Evolutionary conservation across 1,284 basidiomycete species (phyloP).

Genomic region (Anthracocystis setariae): DNA sequence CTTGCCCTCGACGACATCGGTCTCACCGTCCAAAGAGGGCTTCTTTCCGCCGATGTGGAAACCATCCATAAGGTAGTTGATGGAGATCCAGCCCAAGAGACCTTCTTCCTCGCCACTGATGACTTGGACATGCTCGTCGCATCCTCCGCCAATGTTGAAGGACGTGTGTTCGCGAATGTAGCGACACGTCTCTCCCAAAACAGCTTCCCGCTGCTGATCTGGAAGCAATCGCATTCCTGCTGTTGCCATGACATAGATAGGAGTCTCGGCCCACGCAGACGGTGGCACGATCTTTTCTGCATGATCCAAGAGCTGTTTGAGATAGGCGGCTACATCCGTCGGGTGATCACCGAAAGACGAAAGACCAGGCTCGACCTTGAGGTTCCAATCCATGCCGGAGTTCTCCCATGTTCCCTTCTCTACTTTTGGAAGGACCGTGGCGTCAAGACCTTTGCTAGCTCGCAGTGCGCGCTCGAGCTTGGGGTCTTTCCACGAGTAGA

Average conservation of each 20-base stretch:
- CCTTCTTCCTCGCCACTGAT: constrained; percentile 99
- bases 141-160: constrained; percentile 74
- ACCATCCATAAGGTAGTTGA: constrained; percentile 99
- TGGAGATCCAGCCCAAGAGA: constrained; percentile 94
- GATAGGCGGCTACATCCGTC: constrained; percentile 78
- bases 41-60: constrained; percentile 72
- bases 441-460: constrained; percentile 52
- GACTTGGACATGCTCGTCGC: constrained; percentile 88
- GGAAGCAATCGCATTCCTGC: constrained; percentile 94
- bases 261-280: constrained; percentile 81
- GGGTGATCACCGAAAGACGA: constrained; percentile 82
- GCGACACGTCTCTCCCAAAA: constrained; percentile 80
- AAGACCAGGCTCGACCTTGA: constrained; percentile 94
- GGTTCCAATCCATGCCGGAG: constrained; percentile 76
- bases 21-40: constrained; percentile 36
- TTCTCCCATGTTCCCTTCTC: constrained; percentile 89
- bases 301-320: constrained; percentile 84
- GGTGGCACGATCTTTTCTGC: constrained; percentile 86
- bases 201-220: constrained; percentile 75
- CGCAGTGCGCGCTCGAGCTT: constrained; percentile 70
- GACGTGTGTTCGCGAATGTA: constrained; percentile 84
- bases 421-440: constrained; percentile 77
- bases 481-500: constrained; percentile 95
- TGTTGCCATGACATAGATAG: constrained; percentile 92
- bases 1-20: constrained; percentile 68